phyloP scores from a whole-genome alignment of 83 land plant genomes.

The Picea abies region DNA sequence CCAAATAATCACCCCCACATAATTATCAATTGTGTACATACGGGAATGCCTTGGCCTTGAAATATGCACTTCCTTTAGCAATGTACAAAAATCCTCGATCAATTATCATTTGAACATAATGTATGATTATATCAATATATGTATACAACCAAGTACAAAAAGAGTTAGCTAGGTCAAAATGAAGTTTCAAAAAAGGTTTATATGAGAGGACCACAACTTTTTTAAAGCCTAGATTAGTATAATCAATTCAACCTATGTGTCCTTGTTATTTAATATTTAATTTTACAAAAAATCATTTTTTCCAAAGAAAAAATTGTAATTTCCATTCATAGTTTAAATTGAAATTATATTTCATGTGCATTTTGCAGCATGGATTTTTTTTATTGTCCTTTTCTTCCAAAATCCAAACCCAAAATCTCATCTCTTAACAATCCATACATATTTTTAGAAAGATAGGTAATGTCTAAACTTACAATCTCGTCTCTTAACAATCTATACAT shows the following conservation, averaged over 20 bases:
- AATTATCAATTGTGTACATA: constrained; percentile 15
- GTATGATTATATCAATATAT: constrained; percentile 45
- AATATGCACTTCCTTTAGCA: constrained; percentile 52
- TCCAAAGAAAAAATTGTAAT: too few relatives aligned
- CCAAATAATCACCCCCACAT: background rate
- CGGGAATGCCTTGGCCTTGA: constrained; percentile 48
- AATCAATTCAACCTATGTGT: background rate
- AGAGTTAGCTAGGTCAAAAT: background rate
- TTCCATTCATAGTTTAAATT: too few relatives aligned
- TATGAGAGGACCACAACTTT: background rate
- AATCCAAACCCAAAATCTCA: too few relatives aligned
- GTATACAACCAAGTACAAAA: constrained; percentile 9
- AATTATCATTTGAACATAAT: constrained; percentile 38
- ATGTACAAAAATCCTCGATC: constrained; percentile 34
- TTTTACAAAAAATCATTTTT: too few relatives aligned
- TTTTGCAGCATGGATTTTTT: too few relatives aligned
- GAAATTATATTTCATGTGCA: too few relatives aligned
- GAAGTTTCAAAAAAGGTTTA: background rate
- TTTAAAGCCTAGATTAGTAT: background rate
- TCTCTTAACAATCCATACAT: too few relatives aligned
- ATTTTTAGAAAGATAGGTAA: too few relatives aligned
- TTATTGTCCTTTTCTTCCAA: too few relatives aligned
- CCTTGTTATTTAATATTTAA: too few relatives aligned
- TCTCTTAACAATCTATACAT: too few relatives aligned
- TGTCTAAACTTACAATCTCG: too few relatives aligned